A percentile compares a stretch with the other conserved stretches of the same genome.
phyloP scores from a whole-genome alignment of 768 basidiomycete species.

The Suillus placidus region DNA sequence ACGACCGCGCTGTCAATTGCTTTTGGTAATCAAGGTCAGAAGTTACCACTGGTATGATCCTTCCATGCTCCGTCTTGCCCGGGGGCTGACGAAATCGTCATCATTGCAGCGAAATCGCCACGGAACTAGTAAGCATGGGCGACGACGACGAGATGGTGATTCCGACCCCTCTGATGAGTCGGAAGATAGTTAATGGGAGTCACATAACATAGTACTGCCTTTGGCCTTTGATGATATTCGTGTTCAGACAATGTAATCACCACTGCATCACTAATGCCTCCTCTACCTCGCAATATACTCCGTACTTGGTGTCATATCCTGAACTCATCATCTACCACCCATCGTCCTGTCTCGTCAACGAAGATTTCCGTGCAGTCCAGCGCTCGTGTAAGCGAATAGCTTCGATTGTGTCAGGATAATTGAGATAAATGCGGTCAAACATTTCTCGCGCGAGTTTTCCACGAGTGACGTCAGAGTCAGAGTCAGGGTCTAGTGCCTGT shows the following conservation, averaged over 20 bases:
- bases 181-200: constrained; percentile 46
- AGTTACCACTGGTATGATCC: constrained; percentile 74
- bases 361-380: constrained; percentile 28
- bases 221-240: constrained; percentile 10
- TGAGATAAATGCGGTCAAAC: constrained; percentile 47
- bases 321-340: constrained; percentile 23
- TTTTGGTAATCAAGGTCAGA: constrained; percentile 88
- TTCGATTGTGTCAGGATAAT: constrained; percentile 51
- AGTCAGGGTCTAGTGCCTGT: constrained; percentile 20
- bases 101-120: constrained; percentile 74
- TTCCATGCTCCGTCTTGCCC: constrained; percentile 26
- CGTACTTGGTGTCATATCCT: constrained; percentile 7
- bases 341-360: constrained; percentile 14
- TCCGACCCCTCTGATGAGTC: constrained; percentile 73
- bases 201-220: constrained; percentile 16
- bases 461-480: constrained; percentile 24
- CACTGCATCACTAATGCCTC: constrained; percentile 19
- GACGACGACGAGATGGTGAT: constrained; percentile 56
- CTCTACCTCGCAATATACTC: constrained; percentile 29
- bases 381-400: constrained; percentile 38
- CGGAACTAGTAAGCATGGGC: constrained; percentile 63
- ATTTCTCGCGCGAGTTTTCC: constrained; percentile 41
- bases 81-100: constrained; percentile 25
- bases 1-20: constrained; percentile 90
- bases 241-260: constrained; percentile 11